A percentile compares a stretch with the other conserved stretches of the same genome.
Evolutionary conservation across 202 grass and related monocot genomes (phyloP).

Genomic region (Eragrostis tef): DNA sequence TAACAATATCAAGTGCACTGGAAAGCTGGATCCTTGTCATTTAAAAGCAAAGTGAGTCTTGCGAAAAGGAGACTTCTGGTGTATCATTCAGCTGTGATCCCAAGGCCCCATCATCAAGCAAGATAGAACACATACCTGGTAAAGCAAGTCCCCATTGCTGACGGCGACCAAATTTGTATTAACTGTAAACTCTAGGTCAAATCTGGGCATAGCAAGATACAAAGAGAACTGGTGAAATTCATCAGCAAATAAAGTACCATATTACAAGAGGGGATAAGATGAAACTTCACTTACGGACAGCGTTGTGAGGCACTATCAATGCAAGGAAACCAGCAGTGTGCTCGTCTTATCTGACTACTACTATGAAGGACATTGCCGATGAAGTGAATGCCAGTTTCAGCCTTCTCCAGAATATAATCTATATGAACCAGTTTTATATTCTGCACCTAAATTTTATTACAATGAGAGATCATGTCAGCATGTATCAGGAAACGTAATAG

Average conservation of each 20-base stretch:
- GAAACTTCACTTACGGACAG: conserved; percentile 70
- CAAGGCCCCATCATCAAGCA: conserved; percentile 9
- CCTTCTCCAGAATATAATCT: conserved; percentile 86
- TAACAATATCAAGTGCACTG: background rate
- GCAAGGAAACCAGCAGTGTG: conserved; percentile 96
- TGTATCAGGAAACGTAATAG: conserved; percentile 22
- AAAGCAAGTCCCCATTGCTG: conserved; percentile 90
- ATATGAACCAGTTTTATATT: conserved; percentile 80
- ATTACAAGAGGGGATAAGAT: background rate
- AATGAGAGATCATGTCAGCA: conserved; percentile 31
- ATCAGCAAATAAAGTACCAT: conserved; percentile 36
- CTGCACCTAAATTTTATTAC: conserved; percentile 58
- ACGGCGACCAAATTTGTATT: conserved; percentile 75
- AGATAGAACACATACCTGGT: conserved; percentile 70
- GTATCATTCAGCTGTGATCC: background rate
- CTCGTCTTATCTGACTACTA: conserved; percentile 74
- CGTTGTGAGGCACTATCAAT: conserved; percentile 67
- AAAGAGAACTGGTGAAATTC: conserved; percentile 32
- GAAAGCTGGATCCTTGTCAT: background rate
- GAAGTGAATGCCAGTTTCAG: conserved; percentile 93
- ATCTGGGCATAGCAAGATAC: conserved; percentile 58
- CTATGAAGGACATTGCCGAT: conserved; percentile 64
- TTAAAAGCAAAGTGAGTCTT: conserved; percentile 20
- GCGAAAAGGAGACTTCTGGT: conserved; percentile 11
- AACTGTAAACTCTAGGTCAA: conserved; percentile 98